Evolutionary conservation across 2,329 filamentous ascomycete genomes (phyloP), one percentile per base, ranked within the genome.

Genomic region (Aspergillus vadensis): DNA sequence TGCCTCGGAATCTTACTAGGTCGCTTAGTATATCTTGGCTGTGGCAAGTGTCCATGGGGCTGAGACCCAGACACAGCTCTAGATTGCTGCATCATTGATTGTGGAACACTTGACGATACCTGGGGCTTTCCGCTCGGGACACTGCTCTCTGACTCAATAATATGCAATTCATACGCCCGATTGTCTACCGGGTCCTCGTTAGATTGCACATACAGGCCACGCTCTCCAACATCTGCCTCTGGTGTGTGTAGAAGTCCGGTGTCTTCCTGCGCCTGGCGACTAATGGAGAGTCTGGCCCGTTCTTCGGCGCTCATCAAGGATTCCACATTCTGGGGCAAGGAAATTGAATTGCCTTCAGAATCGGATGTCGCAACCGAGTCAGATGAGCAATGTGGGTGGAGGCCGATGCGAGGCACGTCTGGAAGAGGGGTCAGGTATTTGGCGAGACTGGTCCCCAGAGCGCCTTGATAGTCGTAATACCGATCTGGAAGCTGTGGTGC

Each of bases 271-370:
- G 66, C 67, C 61, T 73, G 73, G 70, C 90, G 89, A 2, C 88
- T 87, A 69, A 91, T 84, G 68, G 87, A 84, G 71, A 92, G 91
- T 70, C 91, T 90, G 64, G 83, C 84, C 38, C 86, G 85, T 70
- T 94, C 91, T 72, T 95, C 91, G 6, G 89, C 87, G 63, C 86
- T 86, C 85, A 96, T 91, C 69, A 94, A 86, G 69, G 85, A 90
- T 68, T 93, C 89, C 51, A 92, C 86, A 44, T 86, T 82, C 12
- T 86, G 83, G 0, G 90, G 89, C 70, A 88, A 78, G 67, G 87
- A 87, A 30, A 92, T 81, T 0, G 86, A 88, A 66, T 86, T 84
- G 52, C 76, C 80, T 9, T 77, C 82, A 0, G 85, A 87, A 19
- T 80, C 81, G 3, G 77, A 82, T 3, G 87, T 90, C 56, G 83